Evolutionary conservation across 441 rosid genomes (phyloP).

Genomic region (Syzygium syzygioides): DNA sequence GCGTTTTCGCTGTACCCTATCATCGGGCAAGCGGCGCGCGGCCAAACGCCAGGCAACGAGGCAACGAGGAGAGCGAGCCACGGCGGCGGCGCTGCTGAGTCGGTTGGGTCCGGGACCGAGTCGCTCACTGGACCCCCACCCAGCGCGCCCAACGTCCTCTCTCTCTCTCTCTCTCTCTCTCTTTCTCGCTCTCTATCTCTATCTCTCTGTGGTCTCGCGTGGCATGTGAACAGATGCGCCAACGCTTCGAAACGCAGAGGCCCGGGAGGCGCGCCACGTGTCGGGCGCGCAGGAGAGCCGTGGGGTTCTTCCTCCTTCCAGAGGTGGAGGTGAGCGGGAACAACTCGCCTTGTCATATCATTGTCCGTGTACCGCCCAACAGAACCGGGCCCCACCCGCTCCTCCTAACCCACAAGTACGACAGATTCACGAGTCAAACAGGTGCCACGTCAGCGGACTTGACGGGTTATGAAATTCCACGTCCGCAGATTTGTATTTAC

Average conservation of each 20-base stretch:
- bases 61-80: neutral
- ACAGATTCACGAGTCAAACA: neutral
- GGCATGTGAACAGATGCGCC: conserved; percentile 7
- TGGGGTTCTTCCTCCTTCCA: conserved; percentile 13
- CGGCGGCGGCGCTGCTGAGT: neutral
- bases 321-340: conserved; percentile 25
- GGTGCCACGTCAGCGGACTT: neutral
- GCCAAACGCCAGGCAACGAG: neutral
- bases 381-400: conserved; percentile 24
- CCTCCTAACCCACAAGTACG: neutral
- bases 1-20: neutral
- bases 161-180: too few species aligned
- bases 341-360: conserved; percentile 6
- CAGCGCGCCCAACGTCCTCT: neutral
- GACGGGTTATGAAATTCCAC: neutral
- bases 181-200: neutral
- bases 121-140: neutral
- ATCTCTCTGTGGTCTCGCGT: neutral
- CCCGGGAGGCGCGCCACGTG: conserved; percentile 22
- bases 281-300: conserved; percentile 31
- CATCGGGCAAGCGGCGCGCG: neutral
- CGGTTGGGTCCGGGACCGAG: neutral
- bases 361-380: conserved; percentile 47
- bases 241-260: neutral
- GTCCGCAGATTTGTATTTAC: neutral